Evolutionary conservation across 2,329 filamentous ascomycete genomes (phyloP), one percentile per base, ranked within the genome.

Genomic region (Pestalotiopsis sp.): DNA sequence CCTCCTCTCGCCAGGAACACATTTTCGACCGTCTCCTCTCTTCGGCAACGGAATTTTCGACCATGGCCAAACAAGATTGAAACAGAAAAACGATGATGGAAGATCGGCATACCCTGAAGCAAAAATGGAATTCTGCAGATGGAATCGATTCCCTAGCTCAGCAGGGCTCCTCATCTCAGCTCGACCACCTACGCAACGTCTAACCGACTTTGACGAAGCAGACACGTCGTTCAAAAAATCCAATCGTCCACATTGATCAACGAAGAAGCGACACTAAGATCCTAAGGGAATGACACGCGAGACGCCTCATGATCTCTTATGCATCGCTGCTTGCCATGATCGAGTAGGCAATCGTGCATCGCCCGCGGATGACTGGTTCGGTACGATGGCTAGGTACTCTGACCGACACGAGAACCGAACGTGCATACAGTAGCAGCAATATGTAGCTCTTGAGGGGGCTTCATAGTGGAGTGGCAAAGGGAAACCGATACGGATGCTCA

Each of bases 261-360:
- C 23, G 27, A 52, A 27, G 17, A 23, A 59, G 23, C 57, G 27
- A 27, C 20, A 59, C 27, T 59, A 59, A 59, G 20, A 27, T 59
- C 57, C 11, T 13, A 27, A 36, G 17, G 27, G 57, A 36, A 59
- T 59, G 57, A 59, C 57, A 59, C 57, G 25, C 57, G 57, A 59
- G 23, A 59, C 57, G 57, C 57, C 57, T 59, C 23, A 36, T 59
- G 57, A 59, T 59, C 57, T 59, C 57, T 59, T 36, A 27, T 59
- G 57, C 57, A 59, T 59, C 23, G 57, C 27, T 13, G 57, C 57
- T 59, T 27, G 57, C 57, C 57, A 59, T 36, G 57, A 36, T 36
- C 57, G 57, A 59, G 27, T 59, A 59, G 27, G 57, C 23, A 59
- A 59, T 27, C 57, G 45, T 59, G 57, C 27, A 27, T 59, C 20